phyloP scores from a whole-genome alignment of 805 yeast species.

The Tetrapisispora namnaoensis region DNA sequence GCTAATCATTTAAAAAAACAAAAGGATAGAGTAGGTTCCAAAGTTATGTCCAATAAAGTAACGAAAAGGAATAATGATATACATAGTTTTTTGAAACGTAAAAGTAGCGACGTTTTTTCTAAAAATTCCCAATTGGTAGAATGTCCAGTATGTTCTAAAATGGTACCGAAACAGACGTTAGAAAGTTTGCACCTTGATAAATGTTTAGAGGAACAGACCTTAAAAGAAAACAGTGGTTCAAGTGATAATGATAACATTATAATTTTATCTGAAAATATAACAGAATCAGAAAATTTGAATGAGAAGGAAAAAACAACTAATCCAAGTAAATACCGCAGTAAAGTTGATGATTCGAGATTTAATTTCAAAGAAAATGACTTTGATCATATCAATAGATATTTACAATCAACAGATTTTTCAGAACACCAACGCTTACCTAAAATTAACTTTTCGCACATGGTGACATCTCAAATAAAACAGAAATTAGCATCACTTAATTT shows the following conservation, averaged over 20 bases:
- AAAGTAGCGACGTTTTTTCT: slow-evolving; percentile 5
- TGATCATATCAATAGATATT: slow-evolving; percentile 15
- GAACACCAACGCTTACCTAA: slow-evolving; percentile 43
- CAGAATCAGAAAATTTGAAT: not conserved
- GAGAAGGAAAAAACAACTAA: not conserved
- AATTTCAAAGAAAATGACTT: not conserved
- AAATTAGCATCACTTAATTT: slow-evolving; percentile 46
- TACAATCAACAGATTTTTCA: slow-evolving; percentile 32
- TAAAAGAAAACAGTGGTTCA: not conserved
- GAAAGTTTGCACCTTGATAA: slow-evolving; percentile 54
- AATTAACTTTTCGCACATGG: slow-evolving; percentile 51
- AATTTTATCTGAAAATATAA: not conserved
- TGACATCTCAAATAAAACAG: slow-evolving; percentile 50
- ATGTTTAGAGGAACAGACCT: slow-evolving; percentile 35
- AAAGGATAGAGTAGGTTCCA: not conserved
- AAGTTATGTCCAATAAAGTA: slow-evolving; percentile 3
- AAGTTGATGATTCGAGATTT: not conserved
- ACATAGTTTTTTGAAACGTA: slow-evolving; percentile 8
- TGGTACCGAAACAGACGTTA: slow-evolving; percentile 44
- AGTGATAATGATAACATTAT: not conserved
- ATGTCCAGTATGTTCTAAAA: slow-evolving; percentile 60
- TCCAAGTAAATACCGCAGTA: not conserved
- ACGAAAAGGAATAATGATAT: slow-evolving; percentile 3
- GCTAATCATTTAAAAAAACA: not conserved
- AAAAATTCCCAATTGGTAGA: slow-evolving; percentile 29